A percentile compares a stretch with the other conserved stretches of the same genome.
Conservation (phyloP, 305 asterid species). For the Plantago lanceolata region DNA sequence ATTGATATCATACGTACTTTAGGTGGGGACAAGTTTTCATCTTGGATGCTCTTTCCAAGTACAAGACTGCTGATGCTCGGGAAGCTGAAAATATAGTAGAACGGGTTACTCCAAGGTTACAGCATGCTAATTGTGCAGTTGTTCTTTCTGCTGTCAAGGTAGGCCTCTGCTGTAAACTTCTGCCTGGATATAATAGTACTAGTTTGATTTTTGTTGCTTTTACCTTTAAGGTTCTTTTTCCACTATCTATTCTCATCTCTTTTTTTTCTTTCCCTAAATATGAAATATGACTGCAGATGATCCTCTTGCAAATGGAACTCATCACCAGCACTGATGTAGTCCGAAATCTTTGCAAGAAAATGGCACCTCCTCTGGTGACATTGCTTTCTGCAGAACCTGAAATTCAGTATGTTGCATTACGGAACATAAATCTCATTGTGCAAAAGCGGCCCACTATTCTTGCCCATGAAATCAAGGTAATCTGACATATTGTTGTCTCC, state of each 20-base stretch:
- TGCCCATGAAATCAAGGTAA: conserved; percentile 99
- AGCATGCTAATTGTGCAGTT: conserved; percentile 99
- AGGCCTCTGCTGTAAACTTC: conserved; percentile 22
- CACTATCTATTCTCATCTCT: too few species aligned
- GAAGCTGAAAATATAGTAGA: conserved; percentile 99
- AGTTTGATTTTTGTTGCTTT: not conserved
- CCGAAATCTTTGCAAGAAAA: conserved; percentile 97
- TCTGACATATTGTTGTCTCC: conserved; percentile 24
- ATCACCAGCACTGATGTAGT: conserved; percentile 97
- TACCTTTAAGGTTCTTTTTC: too few species aligned
- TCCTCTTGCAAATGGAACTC: conserved; percentile 98
- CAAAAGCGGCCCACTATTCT: conserved; percentile 95
- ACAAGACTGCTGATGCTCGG: conserved; percentile 93
- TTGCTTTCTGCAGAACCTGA: conserved; percentile 98
- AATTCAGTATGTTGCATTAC: conserved; percentile 95
- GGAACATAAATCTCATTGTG: conserved; percentile 95
- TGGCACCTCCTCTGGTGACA: conserved; percentile 99
- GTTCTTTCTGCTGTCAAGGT: conserved; percentile 99
- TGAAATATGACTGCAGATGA: conserved; percentile 65
- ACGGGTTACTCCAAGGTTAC: conserved; percentile 95
- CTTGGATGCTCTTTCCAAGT: conserved; percentile 97
- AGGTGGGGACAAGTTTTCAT: conserved; percentile 99
- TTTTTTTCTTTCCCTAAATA: not conserved
- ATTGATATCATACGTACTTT: conserved; percentile 26
- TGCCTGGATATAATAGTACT: conserved; percentile 10